Evolutionary conservation across 768 basidiomycete genomes (phyloP).

Genomic region (Russula sp.): DNA sequence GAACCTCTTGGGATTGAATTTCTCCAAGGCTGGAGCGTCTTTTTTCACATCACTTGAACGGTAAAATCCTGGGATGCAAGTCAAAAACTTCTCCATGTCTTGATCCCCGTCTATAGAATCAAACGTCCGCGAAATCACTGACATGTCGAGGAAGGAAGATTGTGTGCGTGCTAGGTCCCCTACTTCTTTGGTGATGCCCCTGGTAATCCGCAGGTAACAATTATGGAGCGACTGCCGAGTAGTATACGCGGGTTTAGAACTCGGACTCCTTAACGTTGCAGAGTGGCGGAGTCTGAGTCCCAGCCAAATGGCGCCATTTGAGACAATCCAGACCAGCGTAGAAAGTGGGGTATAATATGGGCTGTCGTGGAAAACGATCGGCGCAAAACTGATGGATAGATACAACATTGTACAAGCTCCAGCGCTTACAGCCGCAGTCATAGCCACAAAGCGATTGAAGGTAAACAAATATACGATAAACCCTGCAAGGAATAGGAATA

Average conservation of each 20-base stretch:
- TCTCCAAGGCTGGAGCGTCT: no score
- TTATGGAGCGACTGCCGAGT: not conserved
- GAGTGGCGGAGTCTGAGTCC: not conserved
- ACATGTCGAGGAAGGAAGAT: no score
- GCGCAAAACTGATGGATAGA: not conserved
- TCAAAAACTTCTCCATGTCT: no score
- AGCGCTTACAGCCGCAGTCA: not conserved
- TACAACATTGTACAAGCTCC: not conserved
- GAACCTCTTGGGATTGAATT: no score
- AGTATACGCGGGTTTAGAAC: no score
- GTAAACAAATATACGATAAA: not conserved
- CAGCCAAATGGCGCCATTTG: not conserved
- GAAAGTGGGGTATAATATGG: no score
- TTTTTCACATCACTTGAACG: no score
- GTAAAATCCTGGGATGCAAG: no score
- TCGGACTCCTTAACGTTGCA: no score
- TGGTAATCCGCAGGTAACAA: not conserved
- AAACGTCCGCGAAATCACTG: no score
- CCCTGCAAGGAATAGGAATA: not conserved
- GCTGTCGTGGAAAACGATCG: not conserved
- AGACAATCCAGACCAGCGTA: not conserved
- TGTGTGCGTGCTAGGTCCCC: not conserved
- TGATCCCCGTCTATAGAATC: no score
- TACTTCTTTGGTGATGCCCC: not conserved
- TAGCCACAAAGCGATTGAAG: not conserved